Percentiles rank a stretch among this genome's conserved stretches.
Evolutionary conservation across 2,329 filamentous ascomycete genomes (phyloP).

Genomic region (Colletotrichum cuscutae): DNA sequence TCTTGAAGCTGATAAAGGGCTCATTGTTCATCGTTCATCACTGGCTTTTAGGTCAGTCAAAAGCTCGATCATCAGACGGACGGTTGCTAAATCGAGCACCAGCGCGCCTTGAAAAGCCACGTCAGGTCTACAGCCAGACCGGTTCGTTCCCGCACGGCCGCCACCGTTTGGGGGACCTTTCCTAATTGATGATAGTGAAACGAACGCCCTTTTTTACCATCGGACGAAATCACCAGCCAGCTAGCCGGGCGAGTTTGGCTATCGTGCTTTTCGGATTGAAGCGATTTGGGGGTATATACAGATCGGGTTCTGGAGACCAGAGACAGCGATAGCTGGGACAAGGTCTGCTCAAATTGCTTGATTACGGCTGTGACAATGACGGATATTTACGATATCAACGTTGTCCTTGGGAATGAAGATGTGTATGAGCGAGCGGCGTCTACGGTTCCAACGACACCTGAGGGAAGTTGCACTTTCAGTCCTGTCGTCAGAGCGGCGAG

Average conservation of each 20-base stretch:
- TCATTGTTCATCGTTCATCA: neutral
- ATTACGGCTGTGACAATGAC: neutral
- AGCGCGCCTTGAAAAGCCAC: slow-evolving; percentile 8
- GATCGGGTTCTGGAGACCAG: neutral
- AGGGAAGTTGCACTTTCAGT: slow-evolving; percentile 54
- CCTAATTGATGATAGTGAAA: slow-evolving; percentile 23
- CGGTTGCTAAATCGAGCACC: neutral
- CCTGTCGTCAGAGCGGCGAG: slow-evolving; percentile 47
- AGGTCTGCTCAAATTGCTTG: neutral
- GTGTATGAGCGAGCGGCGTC: slow-evolving; percentile 40
- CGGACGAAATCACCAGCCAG: slow-evolving; percentile 36
- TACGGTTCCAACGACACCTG: slow-evolving; percentile 57
- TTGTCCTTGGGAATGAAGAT: neutral
- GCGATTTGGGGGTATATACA: neutral
- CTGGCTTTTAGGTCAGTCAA: neutral
- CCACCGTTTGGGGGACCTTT: slow-evolving; percentile 5
- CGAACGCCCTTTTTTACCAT: slow-evolving; percentile 17
- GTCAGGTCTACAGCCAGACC: neutral
- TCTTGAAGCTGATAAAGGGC: neutral
- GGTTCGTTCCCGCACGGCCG: slow-evolving; percentile 16
- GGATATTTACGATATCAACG: neutral
- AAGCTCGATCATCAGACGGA: neutral
- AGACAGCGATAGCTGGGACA: neutral
- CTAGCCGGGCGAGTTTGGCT: neutral
- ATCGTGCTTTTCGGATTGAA: neutral